Evolutionary conservation across 2,329 filamentous ascomycete genomes (phyloP), one percentile per base, ranked within the genome.

Genomic region (Penicillium sp.): DNA sequence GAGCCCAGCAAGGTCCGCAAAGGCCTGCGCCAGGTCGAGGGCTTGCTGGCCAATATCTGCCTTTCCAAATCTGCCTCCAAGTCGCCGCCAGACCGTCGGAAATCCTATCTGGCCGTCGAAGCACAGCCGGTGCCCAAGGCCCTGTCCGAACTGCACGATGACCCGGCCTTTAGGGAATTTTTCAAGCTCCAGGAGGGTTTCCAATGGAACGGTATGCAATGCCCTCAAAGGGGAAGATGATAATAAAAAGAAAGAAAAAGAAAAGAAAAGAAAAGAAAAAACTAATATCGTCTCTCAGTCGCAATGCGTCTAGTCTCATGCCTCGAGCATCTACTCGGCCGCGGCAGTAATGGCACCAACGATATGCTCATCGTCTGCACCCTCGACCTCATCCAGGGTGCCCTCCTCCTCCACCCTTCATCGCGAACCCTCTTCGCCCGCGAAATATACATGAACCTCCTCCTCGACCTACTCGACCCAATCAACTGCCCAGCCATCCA

Each of bases 111-210:
- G 39, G 63, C 71, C 4, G 65, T 71, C 29, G 72, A 70, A 23
- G 62, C 71, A 47, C 73, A 75, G 42, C 74, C 76, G 8, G 71
- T 74, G 24, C 75, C 77, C 46, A 91, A 90, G 74, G 79, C 80
- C 12, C 80, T 96, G 43, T 77, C 78, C 18, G 86, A 91, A 51
- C 76, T 97, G 56, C 82, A 84, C 44, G 84, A 87, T 58, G 94
- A 97, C 72, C 90, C 89, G 17, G 93, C 92, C 17, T 97, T 97
- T 69, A 81, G 90, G 60, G 91, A 97, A 73, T 97, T 97, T 78
- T 97, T 96, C 79, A 91, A 96, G 71, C 73, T 97, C 60, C 94
- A 99, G 72, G 92, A 97, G 68, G 90, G 92, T 2, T 99, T 99
- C 69, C 91, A 97, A 76, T 97, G 91, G 89, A 99, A 99, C 76